These are phyloP conservation scores for Capsella bursapastoris DNA, from an alignment of 345 rosid species.

Conservation along the genomic window DNA sequence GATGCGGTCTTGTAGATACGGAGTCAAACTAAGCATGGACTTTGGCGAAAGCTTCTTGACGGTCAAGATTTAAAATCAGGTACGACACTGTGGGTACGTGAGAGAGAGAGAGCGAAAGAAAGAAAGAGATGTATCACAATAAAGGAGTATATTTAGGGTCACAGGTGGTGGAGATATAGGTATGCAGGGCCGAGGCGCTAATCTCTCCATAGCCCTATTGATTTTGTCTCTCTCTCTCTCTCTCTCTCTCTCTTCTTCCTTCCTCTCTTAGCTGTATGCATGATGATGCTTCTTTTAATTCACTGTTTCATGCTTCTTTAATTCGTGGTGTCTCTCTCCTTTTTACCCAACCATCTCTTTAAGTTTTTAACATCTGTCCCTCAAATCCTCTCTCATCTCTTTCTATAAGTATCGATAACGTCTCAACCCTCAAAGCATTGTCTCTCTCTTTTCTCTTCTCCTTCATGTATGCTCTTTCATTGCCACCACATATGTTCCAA, in stretches of 20 bases:
- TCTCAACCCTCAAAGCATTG: constrained; percentile 27
- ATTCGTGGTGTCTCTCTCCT: constrained; percentile 34
- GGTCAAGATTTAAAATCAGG: constrained; percentile 33
- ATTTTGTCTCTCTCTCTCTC: constrained; percentile 38
- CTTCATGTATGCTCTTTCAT: not conserved
- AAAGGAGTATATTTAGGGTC: constrained; percentile 48
- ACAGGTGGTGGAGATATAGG: constrained; percentile 49
- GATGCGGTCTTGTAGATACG: constrained; percentile 19
- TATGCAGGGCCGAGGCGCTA: constrained; percentile 53
- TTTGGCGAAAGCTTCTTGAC: constrained; percentile 27
- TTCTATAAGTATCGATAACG: constrained; percentile 31
- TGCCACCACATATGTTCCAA: not conserved
- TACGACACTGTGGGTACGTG: constrained; percentile 32
- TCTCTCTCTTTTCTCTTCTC: constrained; percentile 11
- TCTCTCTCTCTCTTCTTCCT: constrained; percentile 34
- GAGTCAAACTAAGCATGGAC: constrained; percentile 33
- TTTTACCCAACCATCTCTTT: constrained; percentile 40
- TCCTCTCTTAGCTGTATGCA: constrained; percentile 56
- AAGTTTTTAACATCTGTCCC: constrained; percentile 11
- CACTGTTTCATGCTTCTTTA: constrained; percentile 45
- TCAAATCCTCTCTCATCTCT: constrained; percentile 21
- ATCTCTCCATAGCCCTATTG: constrained; percentile 46
- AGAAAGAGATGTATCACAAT: constrained; percentile 44
- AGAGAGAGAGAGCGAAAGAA: constrained; percentile 32
- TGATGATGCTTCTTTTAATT: constrained; percentile 46